Conservation (phyloP, 192 early-diverging fungal genomes). For the Coemansia sp. region DNA sequence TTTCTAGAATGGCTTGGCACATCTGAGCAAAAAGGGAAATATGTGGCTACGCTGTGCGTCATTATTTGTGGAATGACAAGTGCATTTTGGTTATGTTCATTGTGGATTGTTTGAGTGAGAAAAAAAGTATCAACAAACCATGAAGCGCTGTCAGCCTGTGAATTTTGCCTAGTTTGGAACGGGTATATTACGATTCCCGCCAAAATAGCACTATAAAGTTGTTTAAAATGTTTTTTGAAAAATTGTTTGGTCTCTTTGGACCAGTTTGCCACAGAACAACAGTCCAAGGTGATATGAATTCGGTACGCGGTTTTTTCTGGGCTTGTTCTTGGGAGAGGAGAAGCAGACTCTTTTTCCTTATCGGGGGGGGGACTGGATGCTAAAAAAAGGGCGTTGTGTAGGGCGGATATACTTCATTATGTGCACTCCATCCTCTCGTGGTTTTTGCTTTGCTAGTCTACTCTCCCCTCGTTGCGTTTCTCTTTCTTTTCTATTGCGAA, state of each 20-base stretch:
- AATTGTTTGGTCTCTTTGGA: neutral
- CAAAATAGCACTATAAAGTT: neutral
- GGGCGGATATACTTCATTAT: conserved; percentile 6
- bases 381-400: neutral
- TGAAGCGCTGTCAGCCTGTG: neutral
- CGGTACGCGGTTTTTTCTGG: neutral
- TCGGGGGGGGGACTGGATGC: neutral
- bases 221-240: neutral
- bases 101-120: neutral
- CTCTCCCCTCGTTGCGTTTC: conserved; percentile 1
- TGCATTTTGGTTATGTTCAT: neutral
- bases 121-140: neutral
- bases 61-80: neutral
- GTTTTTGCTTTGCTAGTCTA: neutral
- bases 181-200: neutral
- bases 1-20: neutral
- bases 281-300: neutral
- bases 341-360: conserved; percentile 4
- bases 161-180: neutral
- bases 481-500: conserved; percentile 5
- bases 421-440: neutral
- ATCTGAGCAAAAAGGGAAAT: neutral
- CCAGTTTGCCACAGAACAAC: neutral
- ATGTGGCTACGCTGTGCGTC: neutral
- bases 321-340: neutral